These are phyloP conservation scores for Rosa hybrid DNA, from an alignment of 331 rosid genomes.

Conservation along the genomic window DNA sequence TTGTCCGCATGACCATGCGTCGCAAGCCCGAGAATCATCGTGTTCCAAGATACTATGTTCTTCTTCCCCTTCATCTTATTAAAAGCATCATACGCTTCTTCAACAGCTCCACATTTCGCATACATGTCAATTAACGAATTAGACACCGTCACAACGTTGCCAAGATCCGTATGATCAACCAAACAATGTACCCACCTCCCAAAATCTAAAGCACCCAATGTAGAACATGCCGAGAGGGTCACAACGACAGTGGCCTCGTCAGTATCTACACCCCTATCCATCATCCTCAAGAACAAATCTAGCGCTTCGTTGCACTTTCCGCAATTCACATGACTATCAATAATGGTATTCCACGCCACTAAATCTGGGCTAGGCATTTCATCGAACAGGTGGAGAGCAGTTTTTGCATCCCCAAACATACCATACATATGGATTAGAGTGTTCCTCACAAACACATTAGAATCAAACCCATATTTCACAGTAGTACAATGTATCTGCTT, in stretches of 20 bases:
- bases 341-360: slow-evolving; percentile 78
- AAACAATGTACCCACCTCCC: slow-evolving; percentile 69
- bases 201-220: slow-evolving; percentile 52
- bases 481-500: slow-evolving; percentile 51
- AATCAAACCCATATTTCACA: slow-evolving; percentile 49
- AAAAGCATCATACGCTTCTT: slow-evolving; percentile 54
- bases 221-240: slow-evolving; percentile 65
- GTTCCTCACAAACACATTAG: slow-evolving; percentile 63
- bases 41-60: slow-evolving; percentile 65
- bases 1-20: slow-evolving; percentile 56
- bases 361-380: slow-evolving; percentile 54
- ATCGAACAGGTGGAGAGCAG: slow-evolving; percentile 61
- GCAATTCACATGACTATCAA: slow-evolving; percentile 46
- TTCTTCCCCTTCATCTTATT: slow-evolving; percentile 46
- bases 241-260: slow-evolving; percentile 64
- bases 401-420: slow-evolving; percentile 36
- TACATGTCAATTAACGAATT: slow-evolving; percentile 78
- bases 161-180: slow-evolving; percentile 18
- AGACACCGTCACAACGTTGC: slow-evolving; percentile 31
- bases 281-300: slow-evolving; percentile 51
- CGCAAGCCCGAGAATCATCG: slow-evolving; percentile 72
- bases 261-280: slow-evolving; percentile 42
- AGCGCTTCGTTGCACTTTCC: slow-evolving; percentile 48
- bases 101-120: slow-evolving; percentile 75
- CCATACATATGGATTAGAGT: slow-evolving; percentile 76